Evolutionary conservation across 1,284 basidiomycete genomes (phyloP), one percentile per base, ranked within the genome.

Genomic region (Malassezia globosa): DNA sequence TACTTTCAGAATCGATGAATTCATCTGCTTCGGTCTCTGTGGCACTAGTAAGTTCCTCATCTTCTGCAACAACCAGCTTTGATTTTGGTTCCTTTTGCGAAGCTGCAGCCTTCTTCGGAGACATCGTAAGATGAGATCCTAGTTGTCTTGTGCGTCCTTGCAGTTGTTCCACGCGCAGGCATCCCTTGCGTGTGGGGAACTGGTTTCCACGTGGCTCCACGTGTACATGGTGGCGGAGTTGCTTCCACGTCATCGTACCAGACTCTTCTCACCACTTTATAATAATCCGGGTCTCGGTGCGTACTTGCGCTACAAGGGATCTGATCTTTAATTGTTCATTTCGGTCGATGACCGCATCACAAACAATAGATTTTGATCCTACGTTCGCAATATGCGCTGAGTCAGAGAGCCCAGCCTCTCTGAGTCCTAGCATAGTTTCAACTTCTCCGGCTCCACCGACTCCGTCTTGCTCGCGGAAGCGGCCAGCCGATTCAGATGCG

Each of bases 1-100:
- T 22, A 19, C 8, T 5, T 23, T 41, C 39, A 13, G 34, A 37
- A 21, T 51, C 49, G 3, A 42, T 52, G 25, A 45, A 51, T 16
- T 51, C 43, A 10, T 42, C 38, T 7, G 7, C 37, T 14, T 47
- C 45, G 6, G 37, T 38, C 18, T 21, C 42, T n/a, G 39, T 38
- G 10, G 21, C 16, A 19, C 25, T 37, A 8, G 29, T 14, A 16
- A 26, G 14, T 18, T 52, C 50, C 10, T 52, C 50, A 13, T 47
- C 50, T 23, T 52, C 50, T 6, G 44, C 22, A 10, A 52, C 36
- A 14, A 52, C 50, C 3, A 52, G 36, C 3, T 29, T 37, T 24
- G 39, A 25, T 13, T 21, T 18, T 18, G 16, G 18, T 13, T 36
- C 36, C 23, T 42, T 37, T 14, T 26, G 41, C 18, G 14, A 13